Conservation (phyloP, 768 basidiomycete species). For the Serendipita sp. region DNA sequence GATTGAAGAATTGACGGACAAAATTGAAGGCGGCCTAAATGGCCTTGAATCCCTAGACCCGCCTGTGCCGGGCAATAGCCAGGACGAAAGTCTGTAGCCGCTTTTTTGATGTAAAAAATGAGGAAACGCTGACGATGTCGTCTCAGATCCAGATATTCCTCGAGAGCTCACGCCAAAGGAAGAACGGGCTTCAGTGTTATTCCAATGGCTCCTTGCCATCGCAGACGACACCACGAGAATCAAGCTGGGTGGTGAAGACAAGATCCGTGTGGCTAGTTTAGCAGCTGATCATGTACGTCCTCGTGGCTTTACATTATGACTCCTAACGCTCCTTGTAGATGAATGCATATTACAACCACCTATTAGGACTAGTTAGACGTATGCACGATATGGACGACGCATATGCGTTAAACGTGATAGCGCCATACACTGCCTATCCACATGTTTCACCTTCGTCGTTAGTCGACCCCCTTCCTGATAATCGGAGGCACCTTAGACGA, state of each 20-base stretch:
- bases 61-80: no score
- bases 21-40: slow-evolving; percentile 50
- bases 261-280: slow-evolving; percentile 84
- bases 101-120: no score
- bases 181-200: slow-evolving; percentile 56
- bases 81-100: no score
- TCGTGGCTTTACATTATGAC: slow-evolving; percentile 13
- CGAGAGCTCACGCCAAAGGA: slow-evolving; percentile 15
- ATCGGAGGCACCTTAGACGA: neutral
- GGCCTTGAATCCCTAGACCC: slow-evolving; percentile 12
- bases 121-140: no score
- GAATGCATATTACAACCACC: slow-evolving; percentile 9
- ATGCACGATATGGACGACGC: slow-evolving; percentile 2
- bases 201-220: slow-evolving; percentile 55
- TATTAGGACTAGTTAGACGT: slow-evolving; percentile 4
- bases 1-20: slow-evolving; percentile 53
- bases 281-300: slow-evolving; percentile 75
- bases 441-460: slow-evolving; percentile 13
- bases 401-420: slow-evolving; percentile 4
- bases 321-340: slow-evolving; percentile 5
- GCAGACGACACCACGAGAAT: slow-evolving; percentile 85
- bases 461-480: slow-evolving; percentile 4
- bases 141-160: no score
- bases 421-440: slow-evolving; percentile 11
- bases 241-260: slow-evolving; percentile 93